phyloP scores from a whole-genome alignment of 768 basidiomycete species.

The Bullera alba region DNA sequence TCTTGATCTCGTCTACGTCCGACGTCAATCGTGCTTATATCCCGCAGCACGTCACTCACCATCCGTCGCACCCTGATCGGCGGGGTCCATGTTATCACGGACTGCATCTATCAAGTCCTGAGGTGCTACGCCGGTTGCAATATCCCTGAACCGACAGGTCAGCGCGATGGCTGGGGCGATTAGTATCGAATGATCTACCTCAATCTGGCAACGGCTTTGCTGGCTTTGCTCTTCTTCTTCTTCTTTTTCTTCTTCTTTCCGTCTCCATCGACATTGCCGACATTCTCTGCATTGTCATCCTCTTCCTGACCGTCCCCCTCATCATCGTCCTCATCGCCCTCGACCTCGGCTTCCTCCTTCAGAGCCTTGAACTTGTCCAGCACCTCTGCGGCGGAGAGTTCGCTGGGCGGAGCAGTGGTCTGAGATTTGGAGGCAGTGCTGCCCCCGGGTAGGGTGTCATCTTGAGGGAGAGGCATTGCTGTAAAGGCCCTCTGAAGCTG shows the following conservation, averaged over 20 bases:
- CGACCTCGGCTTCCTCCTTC: conserved; percentile 26
- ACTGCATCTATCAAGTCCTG: conserved; percentile 58
- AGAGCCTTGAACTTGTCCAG: conserved; percentile 35
- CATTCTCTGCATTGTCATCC: conserved; percentile 25
- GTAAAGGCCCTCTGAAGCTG: too few relatives aligned
- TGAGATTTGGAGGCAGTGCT: conserved; percentile 14
- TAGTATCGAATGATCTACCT: conserved; percentile 48
- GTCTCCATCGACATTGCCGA: conserved; percentile 28
- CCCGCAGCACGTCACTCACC: conserved; percentile 13
- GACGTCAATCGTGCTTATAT: background rate
- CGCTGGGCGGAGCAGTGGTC: conserved; percentile 5
- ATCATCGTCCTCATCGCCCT: conserved; percentile 21
- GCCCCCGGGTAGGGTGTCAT: conserved; percentile 19
- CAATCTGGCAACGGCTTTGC: conserved; percentile 49
- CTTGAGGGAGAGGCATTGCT: conserved; percentile 30
- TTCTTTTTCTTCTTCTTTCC: conserved; percentile 70
- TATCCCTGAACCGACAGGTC: conserved; percentile 8
- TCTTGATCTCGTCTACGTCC: conserved; percentile 56
- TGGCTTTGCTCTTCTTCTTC: conserved; percentile 68
- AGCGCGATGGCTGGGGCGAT: conserved; percentile 11
- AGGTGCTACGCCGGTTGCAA: conserved; percentile 37
- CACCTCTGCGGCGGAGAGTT: conserved; percentile 16
- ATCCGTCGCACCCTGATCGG: conserved; percentile 54
- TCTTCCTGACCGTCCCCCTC: conserved; percentile 27
- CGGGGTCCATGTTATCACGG: conserved; percentile 57